phyloP scores from a whole-genome alignment of 208 protist genomes.

The Crithidia brevicula region DNA sequence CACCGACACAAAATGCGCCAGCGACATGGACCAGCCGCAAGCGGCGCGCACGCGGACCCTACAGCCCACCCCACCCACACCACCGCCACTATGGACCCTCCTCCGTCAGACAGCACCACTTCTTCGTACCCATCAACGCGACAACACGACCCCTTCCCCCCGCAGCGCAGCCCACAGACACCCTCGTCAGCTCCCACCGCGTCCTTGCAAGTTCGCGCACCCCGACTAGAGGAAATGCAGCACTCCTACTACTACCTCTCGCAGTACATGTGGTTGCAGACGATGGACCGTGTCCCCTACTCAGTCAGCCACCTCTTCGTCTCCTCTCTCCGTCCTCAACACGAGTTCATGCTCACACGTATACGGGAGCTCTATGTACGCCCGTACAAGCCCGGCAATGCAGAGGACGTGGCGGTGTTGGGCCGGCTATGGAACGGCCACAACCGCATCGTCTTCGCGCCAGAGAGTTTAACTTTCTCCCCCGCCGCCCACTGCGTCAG shows the following conservation, averaged over 20 bases:
- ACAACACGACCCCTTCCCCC: neutral
- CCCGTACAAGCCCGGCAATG: slow-evolving; percentile 24
- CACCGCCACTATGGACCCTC: too few species aligned
- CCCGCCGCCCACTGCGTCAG: slow-evolving; percentile 22
- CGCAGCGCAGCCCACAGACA: neutral
- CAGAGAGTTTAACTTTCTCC: slow-evolving; percentile 20
- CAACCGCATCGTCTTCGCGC: slow-evolving; percentile 34
- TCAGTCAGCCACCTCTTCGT: slow-evolving; percentile 30
- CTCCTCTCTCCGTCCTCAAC: slow-evolving; percentile 12
- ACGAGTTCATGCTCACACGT: slow-evolving; percentile 28
- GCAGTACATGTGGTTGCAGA: slow-evolving; percentile 26
- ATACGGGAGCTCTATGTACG: slow-evolving; percentile 35
- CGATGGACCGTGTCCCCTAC: slow-evolving; percentile 43
- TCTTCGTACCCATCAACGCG: neutral
- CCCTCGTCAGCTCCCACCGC: neutral
- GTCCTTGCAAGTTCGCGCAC: slow-evolving; percentile 15
- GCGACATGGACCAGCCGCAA: neutral
- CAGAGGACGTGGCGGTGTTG: slow-evolving; percentile 47
- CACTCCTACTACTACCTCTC: slow-evolving; percentile 26
- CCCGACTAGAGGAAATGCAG: slow-evolving; percentile 29
- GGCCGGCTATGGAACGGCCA: slow-evolving; percentile 55
- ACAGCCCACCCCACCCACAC: too few species aligned
- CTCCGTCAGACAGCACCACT: neutral
- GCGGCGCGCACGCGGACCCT: neutral
- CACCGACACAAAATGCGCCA: slow-evolving; percentile 12